phyloP scores from a whole-genome alignment of 2,329 filamentous ascomycete species.

The Trichoderma afroharzianum region DNA sequence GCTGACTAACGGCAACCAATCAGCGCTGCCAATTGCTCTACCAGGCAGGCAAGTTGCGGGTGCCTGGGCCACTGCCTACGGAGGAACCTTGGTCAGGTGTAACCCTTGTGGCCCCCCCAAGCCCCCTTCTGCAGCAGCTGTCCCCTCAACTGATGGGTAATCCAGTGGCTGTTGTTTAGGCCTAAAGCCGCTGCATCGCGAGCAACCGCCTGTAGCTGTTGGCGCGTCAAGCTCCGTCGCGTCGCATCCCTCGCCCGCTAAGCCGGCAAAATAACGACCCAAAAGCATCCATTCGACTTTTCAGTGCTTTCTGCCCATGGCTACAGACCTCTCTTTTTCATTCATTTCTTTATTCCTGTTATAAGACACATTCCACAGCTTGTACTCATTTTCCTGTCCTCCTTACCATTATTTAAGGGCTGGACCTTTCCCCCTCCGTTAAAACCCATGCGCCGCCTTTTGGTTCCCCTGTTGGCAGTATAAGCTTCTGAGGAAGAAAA shows the following conservation, averaged over 20 bases:
- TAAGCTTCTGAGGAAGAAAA: conserved; percentile 1
- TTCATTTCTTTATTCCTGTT: background rate
- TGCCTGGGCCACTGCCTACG: conserved; percentile 28
- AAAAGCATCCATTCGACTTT: background rate
- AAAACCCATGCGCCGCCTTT: background rate
- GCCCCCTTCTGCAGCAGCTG: background rate
- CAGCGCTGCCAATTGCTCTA: conserved; percentile 20
- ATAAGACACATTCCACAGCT: background rate
- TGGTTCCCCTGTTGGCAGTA: background rate
- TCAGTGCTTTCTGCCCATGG: background rate
- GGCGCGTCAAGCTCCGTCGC: conserved; percentile 16
- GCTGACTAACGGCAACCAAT: conserved; percentile 33
- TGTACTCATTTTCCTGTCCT: background rate
- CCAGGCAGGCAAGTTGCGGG: conserved; percentile 27
- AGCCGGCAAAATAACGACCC: background rate
- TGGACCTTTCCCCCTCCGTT: background rate
- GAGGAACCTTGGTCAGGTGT: conserved; percentile 27
- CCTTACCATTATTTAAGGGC: background rate
- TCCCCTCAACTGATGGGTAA: background rate
- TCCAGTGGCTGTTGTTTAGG: background rate
- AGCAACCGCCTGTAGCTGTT: background rate
- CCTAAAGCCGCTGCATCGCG: conserved; percentile 8
- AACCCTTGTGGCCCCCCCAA: conserved; percentile 19
- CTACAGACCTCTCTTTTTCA: background rate
- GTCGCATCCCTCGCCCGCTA: conserved; percentile 2